Percentiles rank a stretch among this genome's conserved stretches.
Conservation (phyloP, 1,139 yeast species). For the Casaregolazyma suthepensis region DNA sequence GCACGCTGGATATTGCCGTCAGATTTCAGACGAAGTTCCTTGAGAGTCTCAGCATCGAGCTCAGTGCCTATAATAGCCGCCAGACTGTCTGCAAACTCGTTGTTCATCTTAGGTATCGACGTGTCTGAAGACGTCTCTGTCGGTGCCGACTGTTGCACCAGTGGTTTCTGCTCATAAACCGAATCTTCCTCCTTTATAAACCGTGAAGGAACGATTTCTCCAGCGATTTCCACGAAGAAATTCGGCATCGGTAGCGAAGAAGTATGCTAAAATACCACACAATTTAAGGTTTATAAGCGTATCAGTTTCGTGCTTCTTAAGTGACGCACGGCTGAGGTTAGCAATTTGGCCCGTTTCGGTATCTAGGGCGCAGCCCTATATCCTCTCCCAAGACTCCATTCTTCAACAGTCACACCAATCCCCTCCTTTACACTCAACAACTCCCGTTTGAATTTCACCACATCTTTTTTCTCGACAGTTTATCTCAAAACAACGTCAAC, state of each 20-base stretch:
- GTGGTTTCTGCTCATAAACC: neutral
- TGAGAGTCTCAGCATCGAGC: slow-evolving; percentile 12
- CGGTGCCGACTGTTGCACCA: neutral
- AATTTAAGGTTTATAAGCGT: neutral
- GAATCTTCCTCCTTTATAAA: neutral
- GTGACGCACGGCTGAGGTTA: neutral
- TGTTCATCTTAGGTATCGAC: neutral
- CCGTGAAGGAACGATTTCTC: neutral
- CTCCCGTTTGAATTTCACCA: slow-evolving; percentile 1
- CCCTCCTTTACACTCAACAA: neutral
- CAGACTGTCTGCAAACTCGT: slow-evolving; percentile 17
- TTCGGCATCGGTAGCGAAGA: neutral
- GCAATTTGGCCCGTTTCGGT: neutral
- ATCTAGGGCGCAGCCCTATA: slow-evolving; percentile 3
- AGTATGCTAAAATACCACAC: neutral
- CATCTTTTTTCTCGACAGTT: slow-evolving; percentile 7
- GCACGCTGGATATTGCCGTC: slow-evolving; percentile 28
- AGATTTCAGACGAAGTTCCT: slow-evolving; percentile 19
- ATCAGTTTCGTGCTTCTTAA: neutral
- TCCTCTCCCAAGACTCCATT: neutral
- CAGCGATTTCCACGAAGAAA: neutral
- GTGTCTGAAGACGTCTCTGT: neutral
- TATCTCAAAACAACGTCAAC: slow-evolving; percentile 14
- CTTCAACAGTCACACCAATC: slow-evolving; percentile 10
- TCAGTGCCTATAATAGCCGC: slow-evolving; percentile 25